Conservation (phyloP, 2,329 filamentous ascomycete species). For the Chaetomiaceae sp. region DNA sequence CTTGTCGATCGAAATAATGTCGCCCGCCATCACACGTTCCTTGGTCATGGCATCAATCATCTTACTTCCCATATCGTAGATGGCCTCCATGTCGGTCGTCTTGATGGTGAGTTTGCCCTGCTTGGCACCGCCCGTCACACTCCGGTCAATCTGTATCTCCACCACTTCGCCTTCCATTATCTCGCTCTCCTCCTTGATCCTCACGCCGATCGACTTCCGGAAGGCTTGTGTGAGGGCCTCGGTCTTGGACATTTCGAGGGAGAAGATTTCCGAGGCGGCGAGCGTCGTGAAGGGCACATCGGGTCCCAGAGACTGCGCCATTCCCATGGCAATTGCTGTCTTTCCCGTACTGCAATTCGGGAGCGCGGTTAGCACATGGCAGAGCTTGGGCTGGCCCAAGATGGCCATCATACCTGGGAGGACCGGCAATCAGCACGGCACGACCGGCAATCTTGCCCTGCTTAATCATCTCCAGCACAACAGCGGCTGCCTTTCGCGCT, state of each 20-base stretch:
- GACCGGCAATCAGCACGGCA: slow-evolving; percentile 90
- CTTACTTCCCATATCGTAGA: slow-evolving; percentile 99
- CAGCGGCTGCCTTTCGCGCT: slow-evolving; percentile 90
- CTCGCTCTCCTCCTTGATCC: slow-evolving; percentile 98
- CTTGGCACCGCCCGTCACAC: slow-evolving; percentile 93
- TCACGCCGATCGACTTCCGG: slow-evolving; percentile 93
- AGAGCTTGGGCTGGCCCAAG: background rate
- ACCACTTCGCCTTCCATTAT: slow-evolving; percentile 99
- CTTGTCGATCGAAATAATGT: slow-evolving; percentile 98
- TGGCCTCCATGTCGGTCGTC: slow-evolving; percentile 98
- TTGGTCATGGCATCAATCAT: slow-evolving; percentile 99
- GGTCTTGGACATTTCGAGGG: slow-evolving; percentile 98
- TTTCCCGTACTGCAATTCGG: slow-evolving; percentile 72
- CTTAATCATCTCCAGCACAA: slow-evolving; percentile 98
- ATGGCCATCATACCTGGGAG: slow-evolving; percentile 59
- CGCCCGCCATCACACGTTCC: slow-evolving; percentile 96
- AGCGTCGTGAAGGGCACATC: slow-evolving; percentile 97
- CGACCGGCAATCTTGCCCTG: slow-evolving; percentile 97
- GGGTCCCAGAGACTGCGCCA: slow-evolving; percentile 90
- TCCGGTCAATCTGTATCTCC: slow-evolving; percentile 96
- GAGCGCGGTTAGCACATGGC: slow-evolving; percentile 11
- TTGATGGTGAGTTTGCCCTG: slow-evolving; percentile 99
- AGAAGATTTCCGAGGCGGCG: slow-evolving; percentile 95
- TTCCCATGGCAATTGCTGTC: slow-evolving; percentile 97
- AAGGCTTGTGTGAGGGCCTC: slow-evolving; percentile 98